Evolutionary conservation across 495 filamentous ascomycete species (phyloP), one percentile per base, ranked within the genome.

Genomic region (Paragyromitra xinjiangensis): DNA sequence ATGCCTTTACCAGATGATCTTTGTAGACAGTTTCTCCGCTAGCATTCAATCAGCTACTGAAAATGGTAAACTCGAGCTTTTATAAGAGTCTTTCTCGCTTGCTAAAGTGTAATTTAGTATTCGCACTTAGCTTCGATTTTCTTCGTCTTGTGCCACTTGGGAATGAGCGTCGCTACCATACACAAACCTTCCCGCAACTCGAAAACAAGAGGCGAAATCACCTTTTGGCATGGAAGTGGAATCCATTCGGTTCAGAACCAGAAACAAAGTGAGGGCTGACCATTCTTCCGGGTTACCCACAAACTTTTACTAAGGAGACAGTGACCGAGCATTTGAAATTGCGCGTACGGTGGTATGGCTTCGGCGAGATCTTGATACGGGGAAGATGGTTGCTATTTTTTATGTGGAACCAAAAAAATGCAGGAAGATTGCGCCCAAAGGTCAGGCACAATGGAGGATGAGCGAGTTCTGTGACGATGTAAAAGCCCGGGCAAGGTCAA

Each of bases 381-480:
- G 73, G 6, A 78, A 71, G n/a, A 53, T 58, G 26, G 55, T 70
- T 42, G 73, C 77, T 14, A 61, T 78, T 44, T 78, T 78, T n/a
- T 78, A 66, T 42, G 48, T 53, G 7, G 65, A 78, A 12, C 73
- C 77, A 24, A 78, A 78, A 39, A 69, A 65, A 24, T 78, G 64
- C 4, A 77, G 58, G 26, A 58, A 71, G 14, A 71, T 78, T 61
- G 24, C 59, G 16, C 3, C 8, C 14, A 78, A 78, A 3, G 6
- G 3, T 11, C 58, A 78, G 42, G 67, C 65, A 26, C 73, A 78
- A 37, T 78, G 77, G 77, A 64, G 63, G 37, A 78, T 78, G 77
- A 78, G 77, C 37, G 64, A 71, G 24, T 78, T 78, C 40, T 78
- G 77, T 45, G 73, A 78, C 6, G 77, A 78, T n/a, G 24, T 70